Evolutionary conservation across 2,329 filamentous ascomycete genomes (phyloP), one percentile per base, ranked within the genome.

Genomic region (Hypoxylon sp.): DNA sequence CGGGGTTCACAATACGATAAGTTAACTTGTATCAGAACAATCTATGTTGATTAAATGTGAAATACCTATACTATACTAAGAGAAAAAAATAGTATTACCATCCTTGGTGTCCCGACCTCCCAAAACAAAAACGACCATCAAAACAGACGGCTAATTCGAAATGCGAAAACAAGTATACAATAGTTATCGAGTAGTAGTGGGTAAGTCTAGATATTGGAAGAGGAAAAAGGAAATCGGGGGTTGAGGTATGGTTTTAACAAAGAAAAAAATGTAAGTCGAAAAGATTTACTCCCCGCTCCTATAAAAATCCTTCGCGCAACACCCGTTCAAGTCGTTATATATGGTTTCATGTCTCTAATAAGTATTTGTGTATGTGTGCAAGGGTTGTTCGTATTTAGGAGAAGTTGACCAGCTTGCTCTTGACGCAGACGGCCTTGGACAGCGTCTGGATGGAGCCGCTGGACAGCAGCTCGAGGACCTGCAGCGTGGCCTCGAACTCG

Each of bases 381-480:
- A n/a, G n/a, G n/a, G n/a, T n/a, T n/a, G n/a, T n/a, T n/a, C n/a
- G 6, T 47, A 26, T 51, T 30, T 57, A 64, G n/a, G 44, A 58
- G 46, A 74, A 75, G 56, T 72, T 73, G 47, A 76, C 73, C 28
- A 80, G 66, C 72, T 81, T 81, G 68, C 79, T 80, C 78, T 84
- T 84, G 15, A 75, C 76, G 69, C 80, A 82, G 34, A 84, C 80
- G 0, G 74, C 77, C 74, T 80, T 82, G 7, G 81, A 79, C 15
- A 85, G 71, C 1, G 77, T 82, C 74, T 81, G 78, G 63, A 84
- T 82, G 19, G 78, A 81, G 1, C 83, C 83, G 68, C 82, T 84
- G 5, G 80, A 83, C 37, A 87, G 73, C 62, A 87, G 71, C 70
- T 87, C 84, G 62, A 87, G 72, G 0, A 87, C 84, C 73, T 87